A percentile compares a stretch with the other conserved stretches of the same genome.
These are phyloP conservation scores for Chaetomidium leptoderma DNA, from an alignment of 495 filamentous ascomycete species.

Conservation along the genomic window DNA sequence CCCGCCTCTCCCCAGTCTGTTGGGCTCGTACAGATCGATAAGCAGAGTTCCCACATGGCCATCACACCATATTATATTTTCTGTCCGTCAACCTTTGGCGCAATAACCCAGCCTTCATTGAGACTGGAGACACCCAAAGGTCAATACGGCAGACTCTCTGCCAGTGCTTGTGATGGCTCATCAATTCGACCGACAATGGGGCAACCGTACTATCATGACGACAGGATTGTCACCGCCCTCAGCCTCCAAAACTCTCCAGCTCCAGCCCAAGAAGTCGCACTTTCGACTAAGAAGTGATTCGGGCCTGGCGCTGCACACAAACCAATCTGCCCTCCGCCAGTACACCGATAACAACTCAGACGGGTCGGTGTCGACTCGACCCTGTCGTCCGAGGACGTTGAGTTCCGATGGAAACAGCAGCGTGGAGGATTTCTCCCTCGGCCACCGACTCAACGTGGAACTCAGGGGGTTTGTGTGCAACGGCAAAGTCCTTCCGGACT, in stretches of 20 bases:
- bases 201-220: slow-evolving; percentile 15
- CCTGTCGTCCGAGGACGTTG: not conserved
- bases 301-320: slow-evolving; percentile 37
- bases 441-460: not conserved
- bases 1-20: not conserved
- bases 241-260: slow-evolving; percentile 7
- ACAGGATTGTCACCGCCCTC: slow-evolving; percentile 30
- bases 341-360: slow-evolving; percentile 34
- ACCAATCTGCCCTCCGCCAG: slow-evolving; percentile 32
- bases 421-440: slow-evolving; percentile 18
- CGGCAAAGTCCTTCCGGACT: slow-evolving; percentile 28
- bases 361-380: slow-evolving; percentile 16
- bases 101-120: not conserved
- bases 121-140: slow-evolving; percentile 7
- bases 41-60: not conserved
- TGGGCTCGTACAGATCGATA: not conserved
- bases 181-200: slow-evolving; percentile 8
- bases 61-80: not conserved
- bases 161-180: slow-evolving; percentile 15
- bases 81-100: not conserved
- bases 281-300: slow-evolving; percentile 38
- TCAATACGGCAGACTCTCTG: slow-evolving; percentile 21
- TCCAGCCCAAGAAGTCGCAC: slow-evolving; percentile 16
- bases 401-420: slow-evolving; percentile 21
- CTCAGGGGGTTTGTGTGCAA: slow-evolving; percentile 3